phyloP scores from a whole-genome alignment of 768 basidiomycete species.

The Podaxis sp. region DNA sequence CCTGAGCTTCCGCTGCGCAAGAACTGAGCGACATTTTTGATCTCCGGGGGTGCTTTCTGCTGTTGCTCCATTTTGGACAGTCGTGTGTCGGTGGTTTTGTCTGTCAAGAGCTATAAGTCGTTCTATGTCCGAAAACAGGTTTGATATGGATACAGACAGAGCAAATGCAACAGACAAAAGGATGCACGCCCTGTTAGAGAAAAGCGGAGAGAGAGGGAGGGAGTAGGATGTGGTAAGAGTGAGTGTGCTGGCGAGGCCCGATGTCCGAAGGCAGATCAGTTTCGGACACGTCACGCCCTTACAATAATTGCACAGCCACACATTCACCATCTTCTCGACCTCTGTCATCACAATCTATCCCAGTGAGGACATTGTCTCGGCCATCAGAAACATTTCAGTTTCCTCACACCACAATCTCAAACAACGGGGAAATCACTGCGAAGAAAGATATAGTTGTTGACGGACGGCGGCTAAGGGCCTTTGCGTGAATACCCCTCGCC shows the following conservation, averaged over 20 bases:
- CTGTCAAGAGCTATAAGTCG: background rate
- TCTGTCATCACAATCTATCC: too few species aligned
- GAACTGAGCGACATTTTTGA: constrained; percentile 81
- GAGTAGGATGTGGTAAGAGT: background rate
- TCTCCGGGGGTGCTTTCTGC: constrained; percentile 70
- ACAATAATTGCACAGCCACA: constrained; percentile 11
- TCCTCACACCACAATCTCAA: too few species aligned
- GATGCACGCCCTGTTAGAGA: background rate
- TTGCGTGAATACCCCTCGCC: too few species aligned
- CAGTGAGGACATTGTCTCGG: too few species aligned
- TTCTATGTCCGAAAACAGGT: background rate
- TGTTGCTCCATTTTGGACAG: constrained; percentile 59
- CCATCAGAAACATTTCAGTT: too few species aligned
- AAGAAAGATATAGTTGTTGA: too few species aligned
- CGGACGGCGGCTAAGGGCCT: too few species aligned
- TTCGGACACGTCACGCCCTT: constrained; percentile 8
- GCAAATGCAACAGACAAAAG: background rate
- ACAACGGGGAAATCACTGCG: too few species aligned
- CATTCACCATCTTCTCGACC: background rate
- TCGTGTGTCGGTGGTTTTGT: background rate
- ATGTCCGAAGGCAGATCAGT: background rate
- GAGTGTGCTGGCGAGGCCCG: constrained; percentile 6
- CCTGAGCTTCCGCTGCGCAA: constrained; percentile 82
- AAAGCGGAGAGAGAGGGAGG: background rate
- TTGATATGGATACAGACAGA: background rate